Base-by-base conservation (phyloP, 2,329 filamentous ascomycete species). In the Coleophoma cylindrospora region DNA sequence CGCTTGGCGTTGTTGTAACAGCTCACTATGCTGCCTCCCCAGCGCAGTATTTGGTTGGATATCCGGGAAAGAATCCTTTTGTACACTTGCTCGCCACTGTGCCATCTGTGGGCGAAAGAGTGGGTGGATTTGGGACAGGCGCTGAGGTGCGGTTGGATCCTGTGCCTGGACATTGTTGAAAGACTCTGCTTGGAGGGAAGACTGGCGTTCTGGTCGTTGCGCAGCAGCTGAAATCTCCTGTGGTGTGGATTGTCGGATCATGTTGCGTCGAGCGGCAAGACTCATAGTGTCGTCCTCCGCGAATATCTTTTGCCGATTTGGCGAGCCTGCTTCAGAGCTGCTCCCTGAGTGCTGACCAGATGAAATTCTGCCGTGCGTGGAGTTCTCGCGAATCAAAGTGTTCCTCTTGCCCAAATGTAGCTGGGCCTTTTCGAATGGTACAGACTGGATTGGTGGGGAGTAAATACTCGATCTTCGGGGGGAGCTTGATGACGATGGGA, bases 231-330 rank as follows among this genome's bases (percentile, higher is more conserved):
- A 48, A 12, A 15, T 33, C 22, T 49, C 32, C 32, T 52, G 37
- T 9, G 57, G 43, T 14, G 54, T 55, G 4, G 52, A 50, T 51
- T 58, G 80, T n/a, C 70, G 69, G 49, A 87, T 80, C 27, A 87
- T 66, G 43, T 79, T 70, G 49, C 77, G 78, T 40, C 87, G 83
- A 59, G 87, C 80, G 40, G 81, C 86, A 15, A 94, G 74, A 0
- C 88, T 84, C 57, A 92, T 74, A 50, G 91, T 80, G 53, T 91
- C 88, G 15, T 68, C 71, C 10, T 72, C 67, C 34, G 77, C 74
- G 47, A 70, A 70, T 1, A 65, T 53, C 15, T 64, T 56, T 19
- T 64, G 58, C 10, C 49, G 50, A 11, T 53, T 51, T 34, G 54
- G 54, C 34, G 60, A 52, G 53, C 54, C 61, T 51, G 57, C 54